Percentiles rank a stretch among this genome's conserved stretches.
phyloP scores from a whole-genome alignment of 2,329 filamentous ascomycete species.

The Xylaria sp. region DNA sequence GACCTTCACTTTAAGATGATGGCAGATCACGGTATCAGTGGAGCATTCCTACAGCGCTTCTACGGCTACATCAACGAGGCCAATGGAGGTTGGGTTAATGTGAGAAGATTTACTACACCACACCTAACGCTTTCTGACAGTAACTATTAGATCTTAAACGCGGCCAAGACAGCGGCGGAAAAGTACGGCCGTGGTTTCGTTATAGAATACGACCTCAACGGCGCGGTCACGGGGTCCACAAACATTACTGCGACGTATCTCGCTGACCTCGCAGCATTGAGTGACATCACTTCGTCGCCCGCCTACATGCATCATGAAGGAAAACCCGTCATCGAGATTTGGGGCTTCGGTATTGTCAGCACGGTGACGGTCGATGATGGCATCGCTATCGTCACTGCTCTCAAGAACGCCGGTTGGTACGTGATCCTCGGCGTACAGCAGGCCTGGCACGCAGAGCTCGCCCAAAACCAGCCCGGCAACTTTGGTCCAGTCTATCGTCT shows the following conservation, averaged over 20 bases:
- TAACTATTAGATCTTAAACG: conserved; percentile 38
- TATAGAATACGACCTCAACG: conserved; percentile 45
- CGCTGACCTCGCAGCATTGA: conserved; percentile 41
- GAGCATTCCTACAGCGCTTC: conserved; percentile 45
- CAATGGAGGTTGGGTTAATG: conserved; percentile 43
- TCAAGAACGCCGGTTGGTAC: conserved; percentile 44
- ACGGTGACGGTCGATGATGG: conserved; percentile 42
- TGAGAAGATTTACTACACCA: conserved; percentile 22
- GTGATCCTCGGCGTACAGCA: conserved; percentile 46
- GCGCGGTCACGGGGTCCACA: conserved; percentile 37
- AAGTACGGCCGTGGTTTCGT: conserved; percentile 46
- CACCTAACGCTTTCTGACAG: conserved; percentile 12
- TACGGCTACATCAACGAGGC: conserved; percentile 44
- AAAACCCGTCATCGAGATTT: conserved; percentile 46
- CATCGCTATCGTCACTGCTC: conserved; percentile 42
- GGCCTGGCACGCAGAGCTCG: conserved; percentile 46
- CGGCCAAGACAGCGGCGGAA: conserved; percentile 41
- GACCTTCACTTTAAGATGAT: conserved; percentile 46
- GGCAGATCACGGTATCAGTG: conserved; percentile 42
- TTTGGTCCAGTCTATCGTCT: conserved; percentile 43
- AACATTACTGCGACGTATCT: conserved; percentile 43
- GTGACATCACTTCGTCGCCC: conserved; percentile 40
- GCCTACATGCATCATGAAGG: conserved; percentile 46
- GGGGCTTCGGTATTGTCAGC: conserved; percentile 44
- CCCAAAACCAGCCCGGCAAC: conserved; percentile 39